Percentiles rank a stretch among this genome's conserved stretches.
These are phyloP conservation scores for Apiotrichum mycotoxinovorans DNA, from an alignment of 1,284 basidiomycete species.

Conservation along the genomic window DNA sequence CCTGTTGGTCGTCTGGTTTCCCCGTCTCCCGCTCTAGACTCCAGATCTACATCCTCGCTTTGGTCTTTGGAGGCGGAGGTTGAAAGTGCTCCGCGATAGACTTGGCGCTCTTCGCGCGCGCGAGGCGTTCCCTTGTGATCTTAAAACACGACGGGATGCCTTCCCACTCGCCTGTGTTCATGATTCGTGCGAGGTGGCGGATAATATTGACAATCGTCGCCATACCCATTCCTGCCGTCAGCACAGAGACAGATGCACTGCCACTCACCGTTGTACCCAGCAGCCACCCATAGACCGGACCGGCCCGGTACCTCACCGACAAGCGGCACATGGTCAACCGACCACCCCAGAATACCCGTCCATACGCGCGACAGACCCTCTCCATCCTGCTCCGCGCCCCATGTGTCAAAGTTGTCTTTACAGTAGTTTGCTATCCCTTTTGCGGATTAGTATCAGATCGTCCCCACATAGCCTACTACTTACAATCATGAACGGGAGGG, in stretches of 20 bases:
- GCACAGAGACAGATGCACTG: neutral
- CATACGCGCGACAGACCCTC: conserved; percentile 21
- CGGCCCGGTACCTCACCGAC: conserved; percentile 25
- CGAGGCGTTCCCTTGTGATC: neutral
- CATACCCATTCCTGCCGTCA: conserved; percentile 17
- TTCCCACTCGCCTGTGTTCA: conserved; percentile 26
- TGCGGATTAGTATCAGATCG: neutral
- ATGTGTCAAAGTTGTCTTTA: conserved; percentile 19
- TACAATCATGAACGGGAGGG: neutral
- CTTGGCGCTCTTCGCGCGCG: neutral
- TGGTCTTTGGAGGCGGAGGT: no score
- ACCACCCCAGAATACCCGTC: conserved; percentile 16
- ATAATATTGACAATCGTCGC: conserved; percentile 24
- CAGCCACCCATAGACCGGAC: conserved; percentile 7
- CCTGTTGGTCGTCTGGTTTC: no score
- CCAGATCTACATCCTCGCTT: no score
- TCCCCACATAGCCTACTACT: neutral
- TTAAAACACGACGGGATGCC: neutral
- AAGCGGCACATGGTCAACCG: conserved; percentile 29
- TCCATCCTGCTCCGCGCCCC: conserved; percentile 24
- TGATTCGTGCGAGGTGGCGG: conserved; percentile 17
- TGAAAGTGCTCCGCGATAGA: no score
- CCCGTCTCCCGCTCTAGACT: no score
- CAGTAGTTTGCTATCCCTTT: conserved; percentile 14
- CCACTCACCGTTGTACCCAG: conserved; percentile 24